Base-by-base conservation (phyloP, 169 alveolate genomes). In the Cryptosporidium canis region DNA sequence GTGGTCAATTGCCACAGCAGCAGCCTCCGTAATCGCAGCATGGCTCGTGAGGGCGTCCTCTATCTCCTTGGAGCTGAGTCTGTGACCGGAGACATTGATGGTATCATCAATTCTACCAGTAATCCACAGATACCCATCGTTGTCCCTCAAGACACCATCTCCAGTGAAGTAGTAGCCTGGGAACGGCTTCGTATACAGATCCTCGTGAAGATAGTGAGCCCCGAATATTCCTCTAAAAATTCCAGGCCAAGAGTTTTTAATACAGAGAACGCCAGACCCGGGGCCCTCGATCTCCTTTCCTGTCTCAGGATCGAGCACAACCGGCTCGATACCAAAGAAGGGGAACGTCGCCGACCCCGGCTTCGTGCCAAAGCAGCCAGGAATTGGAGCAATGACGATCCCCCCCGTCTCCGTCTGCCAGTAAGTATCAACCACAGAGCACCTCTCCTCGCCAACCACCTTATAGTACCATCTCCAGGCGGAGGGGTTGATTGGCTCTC, bases 371-470 rank as follows among this genome's bases (percentile, higher is more conserved):
- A 92, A 93, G 70, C 93, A 96, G 29, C 98, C 97, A 2, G 98
- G 97, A 72, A 98, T 63, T 21, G 98, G 98, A 39, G 97, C 96
- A 24, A 96, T 70, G 56, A 97, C 95, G 66, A 95, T 95, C 56
- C 98, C 97, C 14, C 99, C 99, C 1, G 99, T 96, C 91, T 98
- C 99, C 4, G 99, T 98, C 71, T 97, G 99, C 99, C 99, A 98
- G 94, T 97, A 98, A 61, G 98, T 96, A 90, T 97, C 99, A 43
- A 96, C 98, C 11, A 97, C 93, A 14, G 96, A 85, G 83, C 93
- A 90, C 82, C 85, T 61, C 48, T 68, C 92, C 53, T 83, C 83
- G 6, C 94, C 94, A 27, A 66, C 90, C 63, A 92, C 94, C 41
- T 67, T 91, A 82, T 93, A 85, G 90, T 97, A 97, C 99, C 99